Evolutionary conservation across 306 rosid species (phyloP).

Genomic region (Cicer judaicum): DNA sequence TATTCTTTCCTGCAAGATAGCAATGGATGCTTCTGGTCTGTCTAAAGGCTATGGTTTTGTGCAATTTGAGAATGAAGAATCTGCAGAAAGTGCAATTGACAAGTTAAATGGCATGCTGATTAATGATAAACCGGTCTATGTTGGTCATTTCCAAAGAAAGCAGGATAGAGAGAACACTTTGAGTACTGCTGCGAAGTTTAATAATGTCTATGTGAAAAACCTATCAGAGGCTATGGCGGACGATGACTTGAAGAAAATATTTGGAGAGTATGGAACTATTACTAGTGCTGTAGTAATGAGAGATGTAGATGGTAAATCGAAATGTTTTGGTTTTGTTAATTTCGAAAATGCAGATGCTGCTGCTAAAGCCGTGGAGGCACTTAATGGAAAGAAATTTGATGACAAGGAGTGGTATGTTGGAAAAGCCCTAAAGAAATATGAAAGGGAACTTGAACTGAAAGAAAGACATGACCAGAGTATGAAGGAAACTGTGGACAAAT

Average conservation of each 20-base stretch:
- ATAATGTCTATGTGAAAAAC: slow-evolving; percentile 70
- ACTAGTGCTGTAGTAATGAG: slow-evolving; percentile 68
- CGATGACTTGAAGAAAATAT: slow-evolving; percentile 55
- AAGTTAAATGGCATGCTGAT: slow-evolving; percentile 76
- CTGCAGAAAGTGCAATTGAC: slow-evolving; percentile 76
- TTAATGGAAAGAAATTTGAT: slow-evolving; percentile 66
- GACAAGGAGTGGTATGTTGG: slow-evolving; percentile 83
- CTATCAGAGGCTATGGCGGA: slow-evolving; percentile 59
- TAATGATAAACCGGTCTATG: slow-evolving; percentile 70
- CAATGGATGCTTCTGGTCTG: slow-evolving; percentile 57
- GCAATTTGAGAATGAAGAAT: slow-evolving; percentile 66
- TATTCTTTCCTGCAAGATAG: slow-evolving; percentile 70
- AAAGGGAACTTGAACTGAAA: slow-evolving; percentile 71
- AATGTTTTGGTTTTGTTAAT: slow-evolving; percentile 79
- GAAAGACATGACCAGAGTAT: slow-evolving; percentile 65
- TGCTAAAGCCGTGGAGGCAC: slow-evolving; percentile 67
- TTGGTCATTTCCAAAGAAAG: slow-evolving; percentile 66
- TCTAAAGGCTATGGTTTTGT: slow-evolving; percentile 77
- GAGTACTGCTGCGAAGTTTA: slow-evolving; percentile 56
- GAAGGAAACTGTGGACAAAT: slow-evolving; percentile 65
- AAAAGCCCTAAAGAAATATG: slow-evolving; percentile 68
- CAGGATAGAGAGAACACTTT: slow-evolving; percentile 66
- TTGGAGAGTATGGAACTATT: slow-evolving; percentile 57
- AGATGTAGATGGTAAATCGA: slow-evolving; percentile 72
- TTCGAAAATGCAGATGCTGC: slow-evolving; percentile 73